Evolutionary conservation across 1,139 yeast genomes (phyloP).

Genomic region (Geotrichum phurueaensis): DNA sequence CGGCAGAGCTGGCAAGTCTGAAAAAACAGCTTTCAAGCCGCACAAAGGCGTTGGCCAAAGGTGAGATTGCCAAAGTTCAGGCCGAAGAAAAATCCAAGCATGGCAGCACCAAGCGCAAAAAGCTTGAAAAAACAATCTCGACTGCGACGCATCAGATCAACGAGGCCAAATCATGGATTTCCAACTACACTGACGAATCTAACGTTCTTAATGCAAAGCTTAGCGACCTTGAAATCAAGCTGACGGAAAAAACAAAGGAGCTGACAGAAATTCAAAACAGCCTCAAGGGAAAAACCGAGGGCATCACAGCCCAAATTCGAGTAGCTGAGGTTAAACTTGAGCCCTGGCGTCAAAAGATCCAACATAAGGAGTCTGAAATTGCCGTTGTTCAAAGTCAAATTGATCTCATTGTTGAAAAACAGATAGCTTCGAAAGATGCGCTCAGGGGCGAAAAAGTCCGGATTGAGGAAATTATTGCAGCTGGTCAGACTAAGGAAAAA

Average conservation of each 20-base stretch:
- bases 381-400: conserved; percentile 61
- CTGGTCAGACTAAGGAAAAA: conserved; percentile 49
- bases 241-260: conserved; percentile 49
- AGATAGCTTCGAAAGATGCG: conserved; percentile 42
- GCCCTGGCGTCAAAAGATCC: conserved; percentile 76
- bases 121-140: conserved; percentile 47
- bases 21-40: conserved; percentile 28
- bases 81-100: conserved; percentile 69
- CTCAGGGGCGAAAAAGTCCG: conserved; percentile 45
- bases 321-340: conserved; percentile 58
- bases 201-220: conserved; percentile 34
- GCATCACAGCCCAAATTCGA: conserved; percentile 58
- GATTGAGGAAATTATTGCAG: conserved; percentile 46
- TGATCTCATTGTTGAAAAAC: conserved; percentile 52
- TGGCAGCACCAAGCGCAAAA: conserved; percentile 52
- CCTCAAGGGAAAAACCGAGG: conserved; percentile 70
- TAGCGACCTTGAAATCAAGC: conserved; percentile 40
- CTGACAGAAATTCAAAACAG: conserved; percentile 60
- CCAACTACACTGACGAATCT: conserved; percentile 43
- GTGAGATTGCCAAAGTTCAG: conserved; percentile 50
- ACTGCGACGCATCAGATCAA: conserved; percentile 37
- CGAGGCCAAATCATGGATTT: conserved; percentile 46
- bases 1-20: conserved; percentile 24
- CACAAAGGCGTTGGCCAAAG: conserved; percentile 28
- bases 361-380: conserved; percentile 59